Conservation (phyloP, 306 rosid genomes). For the Quillaja saponaria region DNA sequence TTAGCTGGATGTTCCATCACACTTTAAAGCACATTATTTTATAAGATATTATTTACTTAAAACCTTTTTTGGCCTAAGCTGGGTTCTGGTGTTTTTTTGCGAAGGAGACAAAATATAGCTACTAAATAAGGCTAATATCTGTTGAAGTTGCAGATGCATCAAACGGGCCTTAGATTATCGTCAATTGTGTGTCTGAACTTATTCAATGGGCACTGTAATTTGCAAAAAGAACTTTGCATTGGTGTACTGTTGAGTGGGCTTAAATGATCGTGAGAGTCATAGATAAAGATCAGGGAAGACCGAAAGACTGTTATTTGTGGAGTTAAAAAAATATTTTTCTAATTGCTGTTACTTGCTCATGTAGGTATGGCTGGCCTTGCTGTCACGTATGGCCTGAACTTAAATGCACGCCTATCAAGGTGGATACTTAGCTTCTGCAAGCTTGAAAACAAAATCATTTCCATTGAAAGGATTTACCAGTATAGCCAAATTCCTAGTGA, state of each 20-base stretch:
- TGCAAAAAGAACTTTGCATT: too few species aligned
- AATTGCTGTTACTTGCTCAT: constrained; percentile 33
- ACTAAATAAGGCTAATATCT: too few species aligned
- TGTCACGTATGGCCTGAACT: constrained; percentile 85
- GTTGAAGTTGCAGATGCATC: too few species aligned
- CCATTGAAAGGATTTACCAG: constrained; percentile 94
- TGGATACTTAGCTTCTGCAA: constrained; percentile 99
- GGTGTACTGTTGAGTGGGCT: neutral
- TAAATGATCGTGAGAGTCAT: constrained; percentile 2
- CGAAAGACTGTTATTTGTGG: neutral
- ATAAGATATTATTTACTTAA: too few species aligned
- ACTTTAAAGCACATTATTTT: too few species aligned
- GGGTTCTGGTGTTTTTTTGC: too few species aligned
- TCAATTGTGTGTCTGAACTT: too few species aligned
- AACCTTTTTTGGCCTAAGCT: too few species aligned
- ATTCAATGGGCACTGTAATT: too few species aligned
- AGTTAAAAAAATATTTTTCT: constrained; percentile 22
- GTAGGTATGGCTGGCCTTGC: constrained; percentile 97
- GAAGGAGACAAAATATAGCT: too few species aligned
- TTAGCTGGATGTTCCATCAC: too few species aligned
- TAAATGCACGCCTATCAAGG: constrained; percentile 80
- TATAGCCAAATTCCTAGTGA: constrained; percentile 83
- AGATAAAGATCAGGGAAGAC: constrained; percentile 4
- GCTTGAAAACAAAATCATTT: constrained; percentile 95
- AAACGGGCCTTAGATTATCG: too few species aligned